Evolutionary conservation across 2,329 filamentous ascomycete species (phyloP), one percentile per base, ranked within the genome.

Genomic region (Akanthomyces uredinophilus): DNA sequence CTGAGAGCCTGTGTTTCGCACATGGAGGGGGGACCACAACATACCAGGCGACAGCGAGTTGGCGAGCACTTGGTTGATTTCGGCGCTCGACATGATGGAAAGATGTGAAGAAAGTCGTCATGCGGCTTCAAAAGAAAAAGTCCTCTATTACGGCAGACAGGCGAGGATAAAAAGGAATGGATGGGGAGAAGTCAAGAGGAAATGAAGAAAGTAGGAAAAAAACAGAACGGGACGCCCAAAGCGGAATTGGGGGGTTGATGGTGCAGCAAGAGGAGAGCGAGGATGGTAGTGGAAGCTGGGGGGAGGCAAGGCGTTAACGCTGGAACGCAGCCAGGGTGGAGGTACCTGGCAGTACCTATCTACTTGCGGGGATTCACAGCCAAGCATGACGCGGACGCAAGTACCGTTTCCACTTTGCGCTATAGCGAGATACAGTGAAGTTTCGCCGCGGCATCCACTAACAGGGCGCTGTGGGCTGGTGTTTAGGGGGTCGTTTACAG

Each of bases 51-150:
- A 96, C 80, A 98, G 87, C 78, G 95, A 98, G 83, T 93, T 94
- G 80, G 92, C 87, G 83, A 99, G 90, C 82, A 99, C 94, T 81
- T 92, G 89, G 83, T 94, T 96, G 83, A 98, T 96, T 82, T 98
- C 92, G 90, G 96, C 80, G 82, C 81, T 84, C 78, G 83, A 84
- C 83, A 86, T 92, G 77, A 73, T 82, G 76, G 74, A 70, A 72
- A 73, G 71, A 70, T 67, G 68, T 64, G 61, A 65, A 65, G 64
- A 67, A 70, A 69, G 66, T 74, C 71, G 72, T 74, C 74, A 76
- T 76, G 72, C 74, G 73, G 71, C 65, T 69, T 67, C 66, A 37
- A 55, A 37, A 57, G 16, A 64, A 54, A 44, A 54, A 16, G 22
- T 46, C 58, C 58, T 53, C 58, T 60, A 46, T 39, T 53, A 16